A percentile compares a stretch with the other conserved stretches of the same genome.
Conservation (phyloP, 768 basidiomycete genomes). For the Mycena kentingensis region DNA sequence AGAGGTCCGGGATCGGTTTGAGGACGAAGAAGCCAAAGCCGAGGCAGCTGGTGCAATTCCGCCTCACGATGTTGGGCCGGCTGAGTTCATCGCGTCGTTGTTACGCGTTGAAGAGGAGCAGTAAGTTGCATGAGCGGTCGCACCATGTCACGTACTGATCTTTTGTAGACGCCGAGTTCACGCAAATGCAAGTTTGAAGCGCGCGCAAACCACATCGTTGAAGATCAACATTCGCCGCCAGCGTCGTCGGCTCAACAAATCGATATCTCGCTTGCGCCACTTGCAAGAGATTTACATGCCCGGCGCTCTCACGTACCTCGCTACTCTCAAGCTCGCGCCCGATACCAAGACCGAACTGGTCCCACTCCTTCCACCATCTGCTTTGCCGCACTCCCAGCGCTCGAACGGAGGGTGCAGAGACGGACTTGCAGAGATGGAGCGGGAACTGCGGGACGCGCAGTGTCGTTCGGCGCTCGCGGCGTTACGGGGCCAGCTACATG, state of each 20-base stretch:
- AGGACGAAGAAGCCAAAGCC: background rate
- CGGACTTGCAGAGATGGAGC: background rate
- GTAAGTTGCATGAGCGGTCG: background rate
- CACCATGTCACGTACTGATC: background rate
- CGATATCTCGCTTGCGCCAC: too few species aligned
- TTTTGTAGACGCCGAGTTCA: background rate
- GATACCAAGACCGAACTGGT: background rate
- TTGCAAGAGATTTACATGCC: background rate
- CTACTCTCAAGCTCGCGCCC: background rate
- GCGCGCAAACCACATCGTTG: background rate
- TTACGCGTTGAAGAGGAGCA: background rate
- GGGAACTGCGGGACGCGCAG: constrained; percentile 5
- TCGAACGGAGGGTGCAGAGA: background rate
- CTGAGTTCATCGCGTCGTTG: background rate
- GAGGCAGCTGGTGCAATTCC: background rate
- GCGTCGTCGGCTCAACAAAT: too few species aligned
- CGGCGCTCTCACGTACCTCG: background rate
- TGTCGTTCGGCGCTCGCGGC: background rate
- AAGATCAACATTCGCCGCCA: too few species aligned
- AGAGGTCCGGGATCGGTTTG: background rate
- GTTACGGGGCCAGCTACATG: constrained; percentile 3
- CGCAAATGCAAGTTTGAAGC: background rate
- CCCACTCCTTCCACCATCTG: background rate
- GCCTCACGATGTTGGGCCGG: background rate
- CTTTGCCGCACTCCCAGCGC: background rate